Percentiles rank a stretch among this genome's conserved stretches.
Evolutionary conservation across 345 rosid genomes (phyloP).

Genomic region (Odontarrhena argentea): DNA sequence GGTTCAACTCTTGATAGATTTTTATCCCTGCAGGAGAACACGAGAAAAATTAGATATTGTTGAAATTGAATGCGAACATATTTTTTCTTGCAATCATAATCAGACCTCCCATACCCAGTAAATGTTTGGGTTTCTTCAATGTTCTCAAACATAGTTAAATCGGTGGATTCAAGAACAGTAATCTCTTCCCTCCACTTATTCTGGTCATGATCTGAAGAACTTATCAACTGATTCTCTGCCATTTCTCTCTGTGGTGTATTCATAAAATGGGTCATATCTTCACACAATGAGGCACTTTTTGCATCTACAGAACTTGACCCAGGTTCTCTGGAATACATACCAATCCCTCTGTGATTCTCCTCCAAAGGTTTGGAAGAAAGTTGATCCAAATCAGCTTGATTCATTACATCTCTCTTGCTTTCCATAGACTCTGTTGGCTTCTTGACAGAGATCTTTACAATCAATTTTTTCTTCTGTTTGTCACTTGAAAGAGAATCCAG

Average conservation of each 20-base stretch:
- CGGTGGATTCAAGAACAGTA: constrained; percentile 37
- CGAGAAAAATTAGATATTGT: constrained; percentile 24
- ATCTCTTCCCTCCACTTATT: constrained; percentile 54
- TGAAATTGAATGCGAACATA: constrained; percentile 11
- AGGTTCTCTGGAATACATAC: constrained; percentile 40
- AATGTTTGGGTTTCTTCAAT: constrained; percentile 34
- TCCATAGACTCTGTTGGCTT: constrained; percentile 48
- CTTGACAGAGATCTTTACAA: constrained; percentile 74
- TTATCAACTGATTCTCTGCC: constrained; percentile 36
- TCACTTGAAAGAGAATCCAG: constrained; percentile 53
- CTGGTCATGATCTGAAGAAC: constrained; percentile 48
- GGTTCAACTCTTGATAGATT: constrained; percentile 41
- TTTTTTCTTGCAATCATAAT: constrained; percentile 20
- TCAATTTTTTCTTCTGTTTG: constrained; percentile 68
- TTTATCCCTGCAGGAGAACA: constrained; percentile 57
- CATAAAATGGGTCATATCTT: constrained; percentile 37
- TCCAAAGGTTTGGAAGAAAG: constrained; percentile 45
- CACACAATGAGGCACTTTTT: constrained; percentile 41
- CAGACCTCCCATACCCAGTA: constrained; percentile 50
- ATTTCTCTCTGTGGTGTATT: constrained; percentile 43
- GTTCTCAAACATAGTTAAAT: constrained; percentile 37
- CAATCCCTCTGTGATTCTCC: constrained; percentile 43
- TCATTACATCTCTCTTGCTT: constrained; percentile 39
- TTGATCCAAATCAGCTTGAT: constrained; percentile 44
- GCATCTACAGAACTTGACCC: constrained; percentile 51